phyloP scores from a whole-genome alignment of 1,284 basidiomycete species.

The Cutaneotrichosporon curvatum region DNA sequence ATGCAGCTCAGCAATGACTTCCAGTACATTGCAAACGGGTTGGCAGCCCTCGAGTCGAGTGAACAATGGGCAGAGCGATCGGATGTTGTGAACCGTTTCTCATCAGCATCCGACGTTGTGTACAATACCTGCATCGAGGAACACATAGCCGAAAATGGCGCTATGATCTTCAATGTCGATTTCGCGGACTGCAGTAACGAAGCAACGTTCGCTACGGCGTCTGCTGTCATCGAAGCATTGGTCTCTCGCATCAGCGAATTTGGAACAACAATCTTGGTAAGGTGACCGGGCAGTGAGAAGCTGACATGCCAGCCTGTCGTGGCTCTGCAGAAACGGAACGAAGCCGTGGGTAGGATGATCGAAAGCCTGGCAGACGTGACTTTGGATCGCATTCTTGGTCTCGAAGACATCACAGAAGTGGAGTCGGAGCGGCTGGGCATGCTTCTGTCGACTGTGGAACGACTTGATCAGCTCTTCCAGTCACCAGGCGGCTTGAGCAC shows the following conservation, averaged over 20 bases:
- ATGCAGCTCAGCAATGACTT: slow-evolving; percentile 87
- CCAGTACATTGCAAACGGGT: slow-evolving; percentile 54
- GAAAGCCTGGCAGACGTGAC: slow-evolving; percentile 65
- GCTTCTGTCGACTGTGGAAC: slow-evolving; percentile 68
- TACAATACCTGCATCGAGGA: slow-evolving; percentile 52
- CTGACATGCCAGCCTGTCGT: slow-evolving; percentile 27
- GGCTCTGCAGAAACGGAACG: neutral
- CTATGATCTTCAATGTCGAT: slow-evolving; percentile 53
- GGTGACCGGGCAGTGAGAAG: slow-evolving; percentile 14
- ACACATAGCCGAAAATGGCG: slow-evolving; percentile 38
- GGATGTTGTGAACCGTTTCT: slow-evolving; percentile 53
- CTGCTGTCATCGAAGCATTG: slow-evolving; percentile 25
- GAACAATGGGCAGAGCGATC: slow-evolving; percentile 48
- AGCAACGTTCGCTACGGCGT: slow-evolving; percentile 40
- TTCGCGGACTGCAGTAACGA: slow-evolving; percentile 42
- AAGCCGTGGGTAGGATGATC: slow-evolving; percentile 62
- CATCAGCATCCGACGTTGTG: slow-evolving; percentile 57
- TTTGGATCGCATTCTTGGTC: slow-evolving; percentile 64
- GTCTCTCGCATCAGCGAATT: slow-evolving; percentile 61
- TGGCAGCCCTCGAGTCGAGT: slow-evolving; percentile 35
- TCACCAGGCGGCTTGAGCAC: slow-evolving; percentile 18
- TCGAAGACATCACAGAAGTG: slow-evolving; percentile 83
- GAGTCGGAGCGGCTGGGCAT: slow-evolving; percentile 79
- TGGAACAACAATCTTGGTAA: slow-evolving; percentile 66
- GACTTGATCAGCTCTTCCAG: slow-evolving; percentile 69